Evolutionary conservation across 805 yeast genomes (phyloP).

Genomic region (Saccharomycopsis sp.): DNA sequence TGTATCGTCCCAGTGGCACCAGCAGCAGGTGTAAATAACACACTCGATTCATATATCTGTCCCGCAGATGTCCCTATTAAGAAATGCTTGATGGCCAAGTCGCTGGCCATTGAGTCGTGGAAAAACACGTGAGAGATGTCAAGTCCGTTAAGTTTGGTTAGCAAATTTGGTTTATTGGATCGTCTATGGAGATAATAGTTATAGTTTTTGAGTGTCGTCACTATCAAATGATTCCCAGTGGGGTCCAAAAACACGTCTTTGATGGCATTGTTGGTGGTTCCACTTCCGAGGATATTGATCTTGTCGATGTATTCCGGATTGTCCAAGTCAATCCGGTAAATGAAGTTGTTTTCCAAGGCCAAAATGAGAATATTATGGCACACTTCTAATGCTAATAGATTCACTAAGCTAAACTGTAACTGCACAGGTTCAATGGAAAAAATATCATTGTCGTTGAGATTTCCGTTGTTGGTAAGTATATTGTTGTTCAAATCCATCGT

Average conservation of each 20-base stretch:
- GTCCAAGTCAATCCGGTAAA: conserved; percentile 62
- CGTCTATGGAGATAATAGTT: conserved; percentile 42
- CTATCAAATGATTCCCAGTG: conserved; percentile 45
- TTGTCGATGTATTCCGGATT: conserved; percentile 53
- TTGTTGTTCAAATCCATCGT: background rate
- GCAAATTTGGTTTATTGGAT: conserved; percentile 34
- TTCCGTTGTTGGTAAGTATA: background rate
- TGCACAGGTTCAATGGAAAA: conserved; percentile 36
- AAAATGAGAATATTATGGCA: conserved; percentile 49
- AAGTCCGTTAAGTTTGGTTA: conserved; percentile 42
- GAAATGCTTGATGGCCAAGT: conserved; percentile 38
- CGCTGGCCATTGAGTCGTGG: conserved; percentile 29
- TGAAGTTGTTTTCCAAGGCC: conserved; percentile 43
- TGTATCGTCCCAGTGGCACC: conserved; percentile 24
- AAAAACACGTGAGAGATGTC: conserved; percentile 38
- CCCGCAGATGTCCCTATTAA: conserved; percentile 47
- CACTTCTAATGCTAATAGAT: conserved; percentile 47
- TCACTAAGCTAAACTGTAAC: conserved; percentile 41
- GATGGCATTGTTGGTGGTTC: conserved; percentile 22
- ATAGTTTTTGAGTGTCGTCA: conserved; percentile 41
- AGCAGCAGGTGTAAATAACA: conserved; percentile 41
- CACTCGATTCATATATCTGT: conserved; percentile 38
- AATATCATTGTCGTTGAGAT: conserved; percentile 3
- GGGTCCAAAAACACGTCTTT: conserved; percentile 42
- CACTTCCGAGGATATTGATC: conserved; percentile 25